Evolutionary conservation across 352 stramenopile species (phyloP).

Genomic region (Pythium dissimile): DNA sequence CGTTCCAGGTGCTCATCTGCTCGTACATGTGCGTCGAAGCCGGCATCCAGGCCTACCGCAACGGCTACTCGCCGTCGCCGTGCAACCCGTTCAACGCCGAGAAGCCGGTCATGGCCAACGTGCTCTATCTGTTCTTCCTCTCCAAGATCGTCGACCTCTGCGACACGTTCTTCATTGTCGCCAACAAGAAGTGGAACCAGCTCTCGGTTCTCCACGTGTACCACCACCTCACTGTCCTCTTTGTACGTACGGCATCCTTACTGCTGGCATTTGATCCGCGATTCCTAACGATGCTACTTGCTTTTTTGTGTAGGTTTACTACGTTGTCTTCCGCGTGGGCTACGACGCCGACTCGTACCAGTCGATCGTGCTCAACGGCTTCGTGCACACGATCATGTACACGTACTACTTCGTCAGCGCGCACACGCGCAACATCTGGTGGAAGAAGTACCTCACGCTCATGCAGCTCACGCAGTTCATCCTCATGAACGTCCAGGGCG

Average conservation of each 20-base stretch:
- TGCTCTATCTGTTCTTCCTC: constrained; percentile 98
- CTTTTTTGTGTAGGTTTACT: constrained; percentile 71
- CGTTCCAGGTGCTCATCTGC: constrained; percentile 94
- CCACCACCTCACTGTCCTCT: constrained; percentile 93
- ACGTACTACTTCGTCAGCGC: constrained; percentile 96
- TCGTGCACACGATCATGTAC: constrained; percentile 97
- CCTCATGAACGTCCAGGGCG: constrained; percentile 48
- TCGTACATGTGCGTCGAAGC: constrained; percentile 97
- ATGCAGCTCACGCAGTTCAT: constrained; percentile 93
- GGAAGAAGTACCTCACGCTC: constrained; percentile 92
- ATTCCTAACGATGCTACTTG: no score
- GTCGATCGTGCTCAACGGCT: constrained; percentile 93
- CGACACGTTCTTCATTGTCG: constrained; percentile 97
- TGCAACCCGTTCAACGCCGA: constrained; percentile 89
- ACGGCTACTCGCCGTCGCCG: constrained; percentile 86
- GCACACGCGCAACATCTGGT: constrained; percentile 95
- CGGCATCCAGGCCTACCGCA: constrained; percentile 88
- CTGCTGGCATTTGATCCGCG: no score
- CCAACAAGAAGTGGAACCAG: constrained; percentile 94
- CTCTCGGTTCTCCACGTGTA: constrained; percentile 95
- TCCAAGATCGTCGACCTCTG: constrained; percentile 94
- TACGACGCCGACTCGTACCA: constrained; percentile 94
- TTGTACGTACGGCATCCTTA: no score
- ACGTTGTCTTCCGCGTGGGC: constrained; percentile 87
- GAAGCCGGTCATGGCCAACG: constrained; percentile 90